Conservation (phyloP, 257 asterid species). For the Cruciata laevipes region DNA sequence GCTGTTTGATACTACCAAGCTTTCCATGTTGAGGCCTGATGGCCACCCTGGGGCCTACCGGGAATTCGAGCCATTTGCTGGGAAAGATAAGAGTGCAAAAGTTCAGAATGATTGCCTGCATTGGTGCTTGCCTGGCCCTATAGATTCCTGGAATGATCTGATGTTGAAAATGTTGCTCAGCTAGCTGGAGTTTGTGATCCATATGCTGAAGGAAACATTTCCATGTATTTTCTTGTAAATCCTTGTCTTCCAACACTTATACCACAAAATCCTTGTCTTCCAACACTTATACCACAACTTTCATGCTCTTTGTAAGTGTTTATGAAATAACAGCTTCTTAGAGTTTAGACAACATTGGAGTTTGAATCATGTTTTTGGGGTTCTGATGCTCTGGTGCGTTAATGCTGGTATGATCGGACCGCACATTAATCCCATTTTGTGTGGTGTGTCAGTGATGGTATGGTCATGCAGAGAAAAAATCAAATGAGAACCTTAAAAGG, state of each 20-base stretch:
- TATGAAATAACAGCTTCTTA: no score
- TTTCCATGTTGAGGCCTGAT: conserved; percentile 63
- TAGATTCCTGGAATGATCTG: conserved; percentile 91
- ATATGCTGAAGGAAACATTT: no score
- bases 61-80: conserved; percentile 55
- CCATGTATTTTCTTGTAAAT: not conserved
- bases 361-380: no score
- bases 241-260: not conserved
- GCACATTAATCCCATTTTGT: no score
- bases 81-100: conserved; percentile 34
- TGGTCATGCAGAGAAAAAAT: not conserved
- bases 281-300: no score
- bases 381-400: no score
- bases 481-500: not conserved
- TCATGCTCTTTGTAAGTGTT: not conserved
- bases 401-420: no score
- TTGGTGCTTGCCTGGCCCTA: conserved; percentile 98
- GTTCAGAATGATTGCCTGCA: conserved; percentile 89
- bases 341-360: no score
- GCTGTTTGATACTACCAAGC: conserved; percentile 44
- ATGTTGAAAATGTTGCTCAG: conserved; percentile 51
- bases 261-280: no score
- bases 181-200: not conserved
- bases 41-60: conserved; percentile 78
- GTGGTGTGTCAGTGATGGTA: no score